phyloP scores from a whole-genome alignment of 1,284 basidiomycete genomes.

The Boletellus dicymbophilus region DNA sequence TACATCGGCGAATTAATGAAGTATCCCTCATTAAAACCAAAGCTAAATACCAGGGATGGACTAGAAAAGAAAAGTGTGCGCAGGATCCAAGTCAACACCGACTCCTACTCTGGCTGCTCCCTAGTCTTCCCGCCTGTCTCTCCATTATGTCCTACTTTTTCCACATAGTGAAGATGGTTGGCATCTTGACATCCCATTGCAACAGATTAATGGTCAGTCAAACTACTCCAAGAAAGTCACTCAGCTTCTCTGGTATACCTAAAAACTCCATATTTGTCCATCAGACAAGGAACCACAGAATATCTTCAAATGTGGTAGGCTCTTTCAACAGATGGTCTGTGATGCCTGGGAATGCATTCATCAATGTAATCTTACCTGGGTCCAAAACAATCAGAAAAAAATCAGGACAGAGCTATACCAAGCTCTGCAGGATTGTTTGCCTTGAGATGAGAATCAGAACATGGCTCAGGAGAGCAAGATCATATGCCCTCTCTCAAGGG shows the following conservation, averaged over 20 bases:
- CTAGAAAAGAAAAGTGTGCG: neutral
- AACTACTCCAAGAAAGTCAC: conserved; percentile 13
- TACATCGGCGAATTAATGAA: conserved; percentile 19
- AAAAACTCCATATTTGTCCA: conserved; percentile 2
- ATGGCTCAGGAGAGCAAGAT: conserved; percentile 3
- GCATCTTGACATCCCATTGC: conserved; percentile 31
- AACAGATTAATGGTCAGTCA: neutral
- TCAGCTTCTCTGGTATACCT: conserved; percentile 17
- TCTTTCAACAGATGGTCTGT: conserved; percentile 43
- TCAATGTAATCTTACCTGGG: conserved; percentile 33
- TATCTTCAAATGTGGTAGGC: conserved; percentile 37
- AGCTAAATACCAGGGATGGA: conserved; percentile 1
- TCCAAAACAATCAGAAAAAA: conserved; percentile 42
- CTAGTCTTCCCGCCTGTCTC: conserved; percentile 32
- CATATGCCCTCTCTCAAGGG: conserved; percentile 4
- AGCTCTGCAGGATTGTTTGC: conserved; percentile 4
- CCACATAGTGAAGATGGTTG: conserved; percentile 42
- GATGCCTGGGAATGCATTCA: conserved; percentile 38
- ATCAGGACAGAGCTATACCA: conserved; percentile 36
- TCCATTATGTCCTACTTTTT: conserved; percentile 43
- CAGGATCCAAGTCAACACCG: conserved; percentile 27
- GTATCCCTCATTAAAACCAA: conserved; percentile 14
- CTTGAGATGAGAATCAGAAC: conserved; percentile 1
- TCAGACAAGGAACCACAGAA: conserved; percentile 5
- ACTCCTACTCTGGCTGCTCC: conserved; percentile 31